Conservation (phyloP, 495 filamentous ascomycete genomes). For the Tuber melanosporum region DNA sequence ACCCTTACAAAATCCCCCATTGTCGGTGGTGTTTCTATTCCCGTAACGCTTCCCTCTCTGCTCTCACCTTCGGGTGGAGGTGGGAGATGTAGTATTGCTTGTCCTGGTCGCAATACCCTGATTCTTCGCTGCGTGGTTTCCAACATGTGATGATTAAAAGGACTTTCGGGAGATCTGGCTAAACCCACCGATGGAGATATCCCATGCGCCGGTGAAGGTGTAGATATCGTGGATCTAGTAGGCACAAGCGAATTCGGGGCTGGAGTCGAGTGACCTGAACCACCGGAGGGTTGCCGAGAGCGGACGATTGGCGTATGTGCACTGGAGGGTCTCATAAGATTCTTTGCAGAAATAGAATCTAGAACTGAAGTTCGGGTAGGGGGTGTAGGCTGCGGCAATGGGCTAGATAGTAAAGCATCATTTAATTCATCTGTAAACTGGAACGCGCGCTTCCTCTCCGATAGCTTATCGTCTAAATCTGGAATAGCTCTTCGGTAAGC, state of each 20-base stretch:
- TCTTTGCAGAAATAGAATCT: constrained; percentile 33
- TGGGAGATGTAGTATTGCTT: constrained; percentile 37
- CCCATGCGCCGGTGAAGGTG: constrained; percentile 20
- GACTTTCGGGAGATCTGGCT: constrained; percentile 35
- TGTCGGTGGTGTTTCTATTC: constrained; percentile 41
- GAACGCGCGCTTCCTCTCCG: constrained; percentile 63
- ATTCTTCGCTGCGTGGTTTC: constrained; percentile 33
- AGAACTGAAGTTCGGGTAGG: constrained; percentile 27
- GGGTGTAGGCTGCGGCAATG: constrained; percentile 16
- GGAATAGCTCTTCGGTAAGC: constrained; percentile 62
- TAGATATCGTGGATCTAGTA: constrained; percentile 6
- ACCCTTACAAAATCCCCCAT: constrained; percentile 22
- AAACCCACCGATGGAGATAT: constrained; percentile 27
- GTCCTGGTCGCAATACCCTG: constrained; percentile 34
- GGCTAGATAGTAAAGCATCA: constrained; percentile 34
- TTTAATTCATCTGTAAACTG: constrained; percentile 49
- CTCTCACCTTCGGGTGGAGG: constrained; percentile 40
- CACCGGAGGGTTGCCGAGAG: constrained; percentile 26
- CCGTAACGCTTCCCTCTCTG: constrained; percentile 42
- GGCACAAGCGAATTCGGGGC: constrained; percentile 18
- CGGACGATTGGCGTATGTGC: constrained; percentile 15
- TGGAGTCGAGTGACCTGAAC: constrained; percentile 23
- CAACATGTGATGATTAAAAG: constrained; percentile 26
- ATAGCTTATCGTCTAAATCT: constrained; percentile 68
- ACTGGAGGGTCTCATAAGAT: constrained; percentile 29